A percentile compares a stretch with the other conserved stretches of the same genome.
Conservation (phyloP, 129 eudicot species). For the Logfia minima region DNA sequence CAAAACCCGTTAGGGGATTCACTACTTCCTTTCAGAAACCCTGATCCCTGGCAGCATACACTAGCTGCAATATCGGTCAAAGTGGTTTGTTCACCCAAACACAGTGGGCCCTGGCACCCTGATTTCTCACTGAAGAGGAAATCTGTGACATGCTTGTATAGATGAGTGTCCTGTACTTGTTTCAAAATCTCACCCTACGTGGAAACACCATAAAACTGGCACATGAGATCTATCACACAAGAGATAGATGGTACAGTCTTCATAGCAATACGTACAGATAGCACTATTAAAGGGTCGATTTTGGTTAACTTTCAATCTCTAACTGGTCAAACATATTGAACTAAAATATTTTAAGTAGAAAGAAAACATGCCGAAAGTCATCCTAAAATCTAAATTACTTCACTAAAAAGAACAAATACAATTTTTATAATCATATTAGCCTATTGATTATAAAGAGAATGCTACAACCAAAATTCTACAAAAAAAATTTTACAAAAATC, state of each 20-base stretch:
- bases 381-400: background rate
- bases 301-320: background rate
- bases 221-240: slow-evolving; percentile 4
- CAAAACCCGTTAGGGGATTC: slow-evolving; percentile 55
- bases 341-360: background rate
- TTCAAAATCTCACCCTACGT: slow-evolving; percentile 89
- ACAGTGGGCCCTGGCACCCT: slow-evolving; percentile 37
- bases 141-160: slow-evolving; percentile 62
- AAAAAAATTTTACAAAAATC: no score
- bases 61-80: slow-evolving; percentile 74
- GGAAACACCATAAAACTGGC: slow-evolving; percentile 7
- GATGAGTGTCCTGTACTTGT: slow-evolving; percentile 75
- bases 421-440: background rate
- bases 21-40: slow-evolving; percentile 55
- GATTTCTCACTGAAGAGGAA: slow-evolving; percentile 46
- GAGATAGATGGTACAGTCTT: background rate
- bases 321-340: background rate
- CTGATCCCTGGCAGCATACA: slow-evolving; percentile 93
- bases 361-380: background rate
- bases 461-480: no score
- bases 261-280: background rate
- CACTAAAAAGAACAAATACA: background rate
- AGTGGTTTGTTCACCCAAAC: slow-evolving; percentile 39
- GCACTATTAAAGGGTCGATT: background rate
- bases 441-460: no score